Evolutionary conservation across 83 land plant species (phyloP), one percentile per base, ranked within the genome.

Genomic region (Isoetes engelmannii): DNA sequence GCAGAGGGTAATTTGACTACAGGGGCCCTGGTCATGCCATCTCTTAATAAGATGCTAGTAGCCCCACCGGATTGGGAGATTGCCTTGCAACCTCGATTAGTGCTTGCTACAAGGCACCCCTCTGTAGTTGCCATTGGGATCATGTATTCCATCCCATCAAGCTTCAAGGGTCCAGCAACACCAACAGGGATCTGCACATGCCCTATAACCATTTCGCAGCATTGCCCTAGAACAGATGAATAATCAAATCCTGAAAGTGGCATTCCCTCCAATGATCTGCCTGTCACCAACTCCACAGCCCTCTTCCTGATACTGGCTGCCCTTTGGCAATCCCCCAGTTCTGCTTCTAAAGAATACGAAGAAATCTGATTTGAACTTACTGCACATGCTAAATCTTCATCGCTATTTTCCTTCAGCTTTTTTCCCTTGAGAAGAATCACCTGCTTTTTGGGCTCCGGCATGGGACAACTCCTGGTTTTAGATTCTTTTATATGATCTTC

Each of bases 71-170:
- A 92, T 10, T 57, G 76, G 28, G 63, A 47, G 42, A 92, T 88
- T 1, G 97, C 93, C 79, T 92, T 92, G 59, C 93, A 92, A 0
- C 97, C 97, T 51, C 97, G 75, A 65, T 91, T 91, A 4, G 97
- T 84, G 50, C 93, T 88, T 7, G 97, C 92, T 7, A 91, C 90
- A 51, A 91, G 69, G 55, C 93, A 88, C 4, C 97, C 97, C 72
- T 91, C 93, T 3, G 97, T 92, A 44, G 97, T 92, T 0, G 97
- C 93, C 97, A 92, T 92, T 37, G 97, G 97, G 4, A 92, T 84
- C 28, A 75, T 79, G 68, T 80, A 86, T 77, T 88, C 85, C 21
- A 43, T 28, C 3, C 88, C 97, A 67, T 89, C 80, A 3, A 21
- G 21, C 20, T 61, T 15, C 10, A 68, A 21, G 13, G 71, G 71